These are phyloP conservation scores for Cytospora leucostoma DNA, from an alignment of 2,329 filamentous ascomycete species.

Conservation along the genomic window DNA sequence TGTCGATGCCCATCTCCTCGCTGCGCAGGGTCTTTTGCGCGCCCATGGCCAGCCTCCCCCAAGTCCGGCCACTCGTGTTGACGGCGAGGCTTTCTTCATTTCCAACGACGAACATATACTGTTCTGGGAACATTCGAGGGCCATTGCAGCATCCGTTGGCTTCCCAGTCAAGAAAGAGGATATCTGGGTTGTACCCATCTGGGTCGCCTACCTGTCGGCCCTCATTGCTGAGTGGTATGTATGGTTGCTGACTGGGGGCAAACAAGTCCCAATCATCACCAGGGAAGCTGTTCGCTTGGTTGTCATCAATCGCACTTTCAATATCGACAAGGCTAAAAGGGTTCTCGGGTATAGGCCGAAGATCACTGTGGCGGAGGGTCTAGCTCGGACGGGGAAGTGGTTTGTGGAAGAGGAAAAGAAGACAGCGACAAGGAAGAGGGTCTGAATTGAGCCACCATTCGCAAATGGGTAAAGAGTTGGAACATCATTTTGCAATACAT, in stretches of 20 bases:
- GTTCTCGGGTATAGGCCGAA: conserved; percentile 29
- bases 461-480: not conserved
- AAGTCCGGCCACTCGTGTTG: conserved; percentile 31
- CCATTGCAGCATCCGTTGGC: conserved; percentile 33
- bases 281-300: conserved; percentile 28
- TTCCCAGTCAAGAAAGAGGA: conserved; percentile 29
- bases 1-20: conserved; percentile 34
- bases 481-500: not conserved
- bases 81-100: conserved; percentile 39
- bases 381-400: conserved; percentile 29
- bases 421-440: not conserved
- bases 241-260: conserved; percentile 28
- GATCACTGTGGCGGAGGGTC: conserved; percentile 26
- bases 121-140: conserved; percentile 40
- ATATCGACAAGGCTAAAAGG: conserved; percentile 29
- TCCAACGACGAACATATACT: conserved; percentile 36
- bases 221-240: conserved; percentile 33
- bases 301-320: conserved; percentile 28
- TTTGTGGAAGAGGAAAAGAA: conserved; percentile 26
- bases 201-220: conserved; percentile 30
- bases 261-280: conserved; percentile 24
- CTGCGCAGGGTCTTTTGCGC: conserved; percentile 34
- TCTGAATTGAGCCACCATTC: not conserved
- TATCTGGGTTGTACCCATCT: conserved; percentile 30
- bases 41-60: conserved; percentile 30